Evolutionary conservation across 2,329 filamentous ascomycete species (phyloP).

Genomic region (Cladosporium cucumerinum): DNA sequence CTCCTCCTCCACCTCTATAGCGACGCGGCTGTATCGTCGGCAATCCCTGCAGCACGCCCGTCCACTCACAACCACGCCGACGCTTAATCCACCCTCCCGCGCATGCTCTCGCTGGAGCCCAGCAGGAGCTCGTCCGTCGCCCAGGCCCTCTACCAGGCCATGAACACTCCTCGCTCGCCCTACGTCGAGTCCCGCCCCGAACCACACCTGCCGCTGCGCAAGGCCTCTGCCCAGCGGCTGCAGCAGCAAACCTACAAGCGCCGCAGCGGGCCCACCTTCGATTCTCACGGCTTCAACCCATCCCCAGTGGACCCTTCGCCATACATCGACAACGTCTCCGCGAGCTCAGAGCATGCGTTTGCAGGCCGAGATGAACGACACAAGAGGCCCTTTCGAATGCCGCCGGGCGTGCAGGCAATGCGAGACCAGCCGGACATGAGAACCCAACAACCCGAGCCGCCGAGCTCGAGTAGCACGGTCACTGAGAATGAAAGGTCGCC

Average conservation of each 20-base stretch:
- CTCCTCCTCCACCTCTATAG: neutral
- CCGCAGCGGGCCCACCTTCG: constrained; percentile 30
- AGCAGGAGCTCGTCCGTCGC: constrained; percentile 21
- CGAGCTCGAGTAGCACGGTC: constrained; percentile 13
- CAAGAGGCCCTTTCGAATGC: constrained; percentile 27
- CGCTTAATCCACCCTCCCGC: neutral
- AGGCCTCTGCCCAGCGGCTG: constrained; percentile 41
- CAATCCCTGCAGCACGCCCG: constrained; percentile 13
- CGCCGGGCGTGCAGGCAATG: constrained; percentile 27
- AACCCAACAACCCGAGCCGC: constrained; percentile 20
- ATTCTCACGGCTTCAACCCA: constrained; percentile 31
- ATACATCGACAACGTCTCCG: constrained; percentile 28
- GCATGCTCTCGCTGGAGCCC: constrained; percentile 18
- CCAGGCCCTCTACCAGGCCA: constrained; percentile 28
- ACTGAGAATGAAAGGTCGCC: constrained; percentile 20
- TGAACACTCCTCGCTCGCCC: constrained; percentile 20
- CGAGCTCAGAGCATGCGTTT: constrained; percentile 36
- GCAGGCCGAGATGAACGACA: constrained; percentile 28
- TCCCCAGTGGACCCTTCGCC: constrained; percentile 29
- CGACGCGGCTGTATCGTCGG: neutral
- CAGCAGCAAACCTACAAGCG: constrained; percentile 29
- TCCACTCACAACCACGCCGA: neutral
- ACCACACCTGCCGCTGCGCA: constrained; percentile 41
- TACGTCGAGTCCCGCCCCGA: constrained; percentile 28
- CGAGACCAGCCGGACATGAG: constrained; percentile 16